Conservation (phyloP, 108 stramenopile species). For the Skeletonema costatum region DNA sequence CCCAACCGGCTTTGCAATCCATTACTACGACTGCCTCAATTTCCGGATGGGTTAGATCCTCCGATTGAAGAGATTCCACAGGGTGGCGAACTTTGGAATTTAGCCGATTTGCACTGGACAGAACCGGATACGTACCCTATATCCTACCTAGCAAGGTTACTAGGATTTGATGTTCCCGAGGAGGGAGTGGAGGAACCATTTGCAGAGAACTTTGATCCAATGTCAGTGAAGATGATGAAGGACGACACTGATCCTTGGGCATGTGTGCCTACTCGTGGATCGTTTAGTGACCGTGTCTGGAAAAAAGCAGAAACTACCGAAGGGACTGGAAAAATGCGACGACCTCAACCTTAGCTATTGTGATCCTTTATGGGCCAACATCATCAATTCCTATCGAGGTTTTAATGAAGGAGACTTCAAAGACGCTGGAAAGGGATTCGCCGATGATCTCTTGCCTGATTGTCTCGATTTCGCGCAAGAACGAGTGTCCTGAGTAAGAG, state of each 20-base stretch:
- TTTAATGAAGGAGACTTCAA: constrained; percentile 47
- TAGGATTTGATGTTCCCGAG: constrained; percentile 68
- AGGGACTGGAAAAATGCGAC: constrained; percentile 11
- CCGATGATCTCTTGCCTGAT: constrained; percentile 19
- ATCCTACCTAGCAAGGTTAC: constrained; percentile 60
- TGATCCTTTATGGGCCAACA: constrained; percentile 40
- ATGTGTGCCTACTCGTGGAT: constrained; percentile 17
- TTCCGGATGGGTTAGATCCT: constrained; percentile 37
- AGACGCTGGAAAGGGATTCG: constrained; percentile 33
- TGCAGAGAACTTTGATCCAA: constrained; percentile 29
- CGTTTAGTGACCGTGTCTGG: constrained; percentile 20
- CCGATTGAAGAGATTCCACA: constrained; percentile 55
- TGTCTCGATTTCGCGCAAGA: constrained; percentile 33
- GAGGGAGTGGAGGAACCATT: constrained; percentile 4
- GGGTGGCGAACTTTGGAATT: constrained; percentile 54
- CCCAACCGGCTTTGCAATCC: constrained; percentile 64
- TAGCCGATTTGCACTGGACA: constrained; percentile 54
- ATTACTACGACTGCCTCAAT: constrained; percentile 42
- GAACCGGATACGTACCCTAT: constrained; percentile 79
- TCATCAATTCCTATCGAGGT: constrained; percentile 33
- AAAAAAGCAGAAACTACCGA: constrained; percentile 9
- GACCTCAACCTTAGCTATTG: constrained; percentile 11
- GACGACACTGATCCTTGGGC: constrained; percentile 10
- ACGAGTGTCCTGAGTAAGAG: constrained; percentile 16
- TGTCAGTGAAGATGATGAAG: constrained; percentile 1